phyloP scores from a whole-genome alignment of 352 stramenopile genomes.

The Globisporangium echinulatum region DNA sequence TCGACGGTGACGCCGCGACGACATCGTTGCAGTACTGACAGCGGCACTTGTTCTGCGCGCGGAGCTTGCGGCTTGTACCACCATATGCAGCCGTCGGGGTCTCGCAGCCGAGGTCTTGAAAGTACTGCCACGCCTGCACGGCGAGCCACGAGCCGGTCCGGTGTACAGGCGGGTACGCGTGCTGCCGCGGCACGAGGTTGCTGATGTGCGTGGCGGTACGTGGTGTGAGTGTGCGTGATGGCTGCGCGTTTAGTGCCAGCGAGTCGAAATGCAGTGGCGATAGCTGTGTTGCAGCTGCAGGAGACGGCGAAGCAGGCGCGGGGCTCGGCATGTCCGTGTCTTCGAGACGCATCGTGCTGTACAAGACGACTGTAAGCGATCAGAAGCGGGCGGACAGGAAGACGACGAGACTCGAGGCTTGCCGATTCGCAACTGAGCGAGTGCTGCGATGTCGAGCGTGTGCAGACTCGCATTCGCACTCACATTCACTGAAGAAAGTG shows the following conservation, averaged over 20 bases:
- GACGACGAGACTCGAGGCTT: no score
- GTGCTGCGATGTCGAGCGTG: neutral
- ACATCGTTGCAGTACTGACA: conserved; percentile 12
- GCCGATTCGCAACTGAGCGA: neutral
- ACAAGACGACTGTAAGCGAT: neutral
- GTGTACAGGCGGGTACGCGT: neutral
- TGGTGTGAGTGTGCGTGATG: neutral
- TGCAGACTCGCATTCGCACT: conserved; percentile 2
- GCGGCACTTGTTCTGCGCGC: conserved; percentile 2
- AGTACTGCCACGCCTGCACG: conserved; percentile 12
- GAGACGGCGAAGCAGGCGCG: neutral
- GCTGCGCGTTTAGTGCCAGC: neutral
- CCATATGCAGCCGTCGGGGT: neutral
- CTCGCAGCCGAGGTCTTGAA: conserved; percentile 4
- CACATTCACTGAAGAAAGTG: neutral
- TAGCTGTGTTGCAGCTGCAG: neutral
- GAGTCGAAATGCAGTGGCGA: neutral
- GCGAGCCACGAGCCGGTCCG: neutral
- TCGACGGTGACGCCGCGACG: conserved; percentile 1
- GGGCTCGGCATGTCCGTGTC: neutral
- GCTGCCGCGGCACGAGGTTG: neutral
- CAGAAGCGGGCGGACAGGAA: neutral
- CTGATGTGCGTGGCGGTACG: neutral
- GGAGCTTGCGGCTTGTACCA: conserved; percentile 2
- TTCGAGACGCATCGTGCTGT: neutral